A percentile compares a stretch with the other conserved stretches of the same genome.
These are phyloP conservation scores for Moniliophthora roreri DNA, from an alignment of 1,284 basidiomycete species.

Conservation along the genomic window DNA sequence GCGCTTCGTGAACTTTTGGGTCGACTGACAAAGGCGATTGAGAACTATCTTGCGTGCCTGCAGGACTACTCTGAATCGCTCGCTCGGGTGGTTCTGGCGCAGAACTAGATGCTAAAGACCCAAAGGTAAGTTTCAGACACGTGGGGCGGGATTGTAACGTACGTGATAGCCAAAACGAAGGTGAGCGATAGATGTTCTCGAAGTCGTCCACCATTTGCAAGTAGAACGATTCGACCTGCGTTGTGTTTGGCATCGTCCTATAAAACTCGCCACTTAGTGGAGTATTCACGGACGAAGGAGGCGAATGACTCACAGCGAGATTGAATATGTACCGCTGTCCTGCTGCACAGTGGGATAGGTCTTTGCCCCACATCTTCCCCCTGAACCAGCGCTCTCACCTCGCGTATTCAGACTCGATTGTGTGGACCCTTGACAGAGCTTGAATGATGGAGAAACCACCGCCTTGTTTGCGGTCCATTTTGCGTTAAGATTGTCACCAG, in stretches of 20 bases:
- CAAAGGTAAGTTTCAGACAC: background rate
- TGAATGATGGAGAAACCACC: constrained; percentile 27
- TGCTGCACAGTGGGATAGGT: constrained; percentile 38
- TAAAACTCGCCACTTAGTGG: constrained; percentile 5
- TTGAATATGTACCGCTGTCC: constrained; percentile 27
- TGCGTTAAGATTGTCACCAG: constrained; percentile 28
- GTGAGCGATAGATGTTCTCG: constrained; percentile 35
- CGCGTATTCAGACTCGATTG: constrained; percentile 9
- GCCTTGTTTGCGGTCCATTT: constrained; percentile 25
- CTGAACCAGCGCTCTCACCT: constrained; percentile 1
- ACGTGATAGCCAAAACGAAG: constrained; percentile 42
- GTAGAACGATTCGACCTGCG: constrained; percentile 27
- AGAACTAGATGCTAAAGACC: constrained; percentile 8
- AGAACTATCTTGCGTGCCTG: background rate
- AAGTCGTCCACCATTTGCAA: constrained; percentile 42
- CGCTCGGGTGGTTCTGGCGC: background rate
- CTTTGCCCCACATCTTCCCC: constrained; percentile 32
- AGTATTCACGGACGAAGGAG: background rate
- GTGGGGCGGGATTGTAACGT: constrained; percentile 23
- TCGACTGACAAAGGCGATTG: background rate
- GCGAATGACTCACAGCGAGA: constrained; percentile 25
- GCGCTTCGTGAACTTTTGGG: background rate
- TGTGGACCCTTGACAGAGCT: constrained; percentile 18
- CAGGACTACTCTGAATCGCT: background rate
- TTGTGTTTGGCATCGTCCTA: constrained; percentile 35